Percentiles rank a stretch among this genome's conserved stretches.
phyloP scores from a whole-genome alignment of 768 basidiomycete genomes.

The Amyloporia xantha region DNA sequence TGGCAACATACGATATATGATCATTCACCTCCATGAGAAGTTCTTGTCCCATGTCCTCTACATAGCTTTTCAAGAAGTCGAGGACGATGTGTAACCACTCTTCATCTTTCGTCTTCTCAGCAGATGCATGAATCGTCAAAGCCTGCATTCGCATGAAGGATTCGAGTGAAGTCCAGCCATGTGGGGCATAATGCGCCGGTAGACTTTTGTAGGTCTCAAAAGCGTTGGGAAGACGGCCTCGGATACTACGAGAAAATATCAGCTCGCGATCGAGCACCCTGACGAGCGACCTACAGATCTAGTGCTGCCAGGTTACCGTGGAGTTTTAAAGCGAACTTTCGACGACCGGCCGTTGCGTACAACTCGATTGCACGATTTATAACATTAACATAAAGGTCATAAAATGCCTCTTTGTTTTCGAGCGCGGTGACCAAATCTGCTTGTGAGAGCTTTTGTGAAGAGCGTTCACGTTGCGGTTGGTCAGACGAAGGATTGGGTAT shows the following conservation, averaged over 20 bases:
- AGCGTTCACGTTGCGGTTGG: constrained; percentile 16
- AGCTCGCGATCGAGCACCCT: background rate
- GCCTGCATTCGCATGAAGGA: constrained; percentile 73
- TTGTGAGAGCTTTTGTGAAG: constrained; percentile 43
- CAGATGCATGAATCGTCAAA: constrained; percentile 53
- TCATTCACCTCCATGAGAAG: constrained; percentile 49
- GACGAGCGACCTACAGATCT: constrained; percentile 59
- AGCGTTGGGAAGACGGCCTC: constrained; percentile 55
- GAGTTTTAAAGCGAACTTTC: constrained; percentile 80
- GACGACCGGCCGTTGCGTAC: constrained; percentile 76
- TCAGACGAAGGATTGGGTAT: constrained; percentile 10
- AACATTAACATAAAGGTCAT: constrained; percentile 64
- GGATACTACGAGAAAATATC: constrained; percentile 43
- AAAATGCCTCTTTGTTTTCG: constrained; percentile 53
- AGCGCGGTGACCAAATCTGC: constrained; percentile 55
- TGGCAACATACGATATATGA: constrained; percentile 42
- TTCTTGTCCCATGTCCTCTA: constrained; percentile 47
- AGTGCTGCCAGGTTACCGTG: constrained; percentile 85
- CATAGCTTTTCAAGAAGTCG: constrained; percentile 66
- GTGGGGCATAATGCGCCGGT: constrained; percentile 81
- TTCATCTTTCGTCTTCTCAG: constrained; percentile 53
- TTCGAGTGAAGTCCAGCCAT: constrained; percentile 76
- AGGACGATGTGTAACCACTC: constrained; percentile 81
- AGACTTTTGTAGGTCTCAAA: constrained; percentile 68
- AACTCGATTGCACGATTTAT: constrained; percentile 82